Evolutionary conservation across 73 alveolate genomes (phyloP), one percentile per base, ranked within the genome.

Genomic region (Paramecium bursaria): DNA sequence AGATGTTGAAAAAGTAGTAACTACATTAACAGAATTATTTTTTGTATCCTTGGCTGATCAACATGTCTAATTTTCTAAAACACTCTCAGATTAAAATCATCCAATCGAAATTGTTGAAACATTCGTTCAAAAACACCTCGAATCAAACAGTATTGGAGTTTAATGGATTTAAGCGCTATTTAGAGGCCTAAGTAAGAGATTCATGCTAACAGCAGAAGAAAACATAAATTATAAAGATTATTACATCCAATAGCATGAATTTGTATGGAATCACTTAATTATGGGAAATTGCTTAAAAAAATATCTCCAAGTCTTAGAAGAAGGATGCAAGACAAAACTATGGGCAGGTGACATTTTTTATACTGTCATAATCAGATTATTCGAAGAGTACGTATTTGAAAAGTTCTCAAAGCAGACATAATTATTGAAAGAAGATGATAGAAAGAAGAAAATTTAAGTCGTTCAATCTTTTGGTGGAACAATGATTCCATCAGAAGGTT

Each of bases 401-500:
- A 67, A 67, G 13, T 67, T 67, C 27, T 42, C 42, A 14, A 67
- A 67, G 22, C 27, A 67, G 11, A 67, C 82, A 0, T 10, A 67
- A 67, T 42, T 67, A 14, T 0, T 39, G 11, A 67, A 67, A 46
- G 82, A 67, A 19, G 82, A 67, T 67, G 82, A 67, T 33, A 15
- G 82, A n/a, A 42, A 57, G 9, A 22, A 47, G 0, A 67, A 67
- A 42, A 67, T 67, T 9, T 3, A 14, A 7, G 44, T 67, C 3
- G 82, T 67, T 33, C 33, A 67, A 67, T 67, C 82, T 0, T 67
- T 25, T 67, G 82, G 82, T 21, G 82, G 82, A 13, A 67, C 82
- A 0, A 67, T 67, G 82, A 67, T 67, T 39, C 82, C 82, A n/a
- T 67, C 82, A 9, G 82, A 67, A 23, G 82, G 82, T 31, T 42